A percentile compares a stretch with the other conserved stretches of the same genome.
phyloP scores from a whole-genome alignment of 2,329 filamentous ascomycete species.

The Claviceps quebecensis region DNA sequence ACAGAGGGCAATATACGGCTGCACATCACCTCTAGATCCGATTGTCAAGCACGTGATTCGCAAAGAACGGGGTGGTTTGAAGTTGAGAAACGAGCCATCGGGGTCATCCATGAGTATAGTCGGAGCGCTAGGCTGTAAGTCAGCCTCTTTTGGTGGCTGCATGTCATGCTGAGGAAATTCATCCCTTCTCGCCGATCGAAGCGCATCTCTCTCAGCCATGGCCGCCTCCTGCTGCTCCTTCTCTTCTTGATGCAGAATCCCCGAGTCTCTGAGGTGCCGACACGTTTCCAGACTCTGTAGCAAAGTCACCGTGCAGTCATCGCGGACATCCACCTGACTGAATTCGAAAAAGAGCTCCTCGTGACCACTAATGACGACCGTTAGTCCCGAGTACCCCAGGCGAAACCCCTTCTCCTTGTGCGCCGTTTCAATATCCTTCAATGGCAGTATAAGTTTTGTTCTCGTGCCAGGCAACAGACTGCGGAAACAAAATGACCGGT shows the following conservation, averaged over 20 bases:
- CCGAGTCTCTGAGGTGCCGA: conserved; percentile 56
- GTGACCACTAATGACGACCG: conserved; percentile 84
- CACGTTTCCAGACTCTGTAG: conserved; percentile 62
- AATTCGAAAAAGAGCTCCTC: conserved; percentile 98
- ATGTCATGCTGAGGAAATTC: conserved; percentile 37
- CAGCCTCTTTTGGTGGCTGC: conserved; percentile 31
- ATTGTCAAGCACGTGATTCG: conserved; percentile 90
- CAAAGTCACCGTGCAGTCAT: conserved; percentile 77
- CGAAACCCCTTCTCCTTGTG: conserved; percentile 92
- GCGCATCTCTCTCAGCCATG: conserved; percentile 64
- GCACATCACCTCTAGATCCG: conserved; percentile 87
- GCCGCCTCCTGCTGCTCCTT: conserved; percentile 59
- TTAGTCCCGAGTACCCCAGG: conserved; percentile 78
- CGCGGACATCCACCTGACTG: conserved; percentile 57
- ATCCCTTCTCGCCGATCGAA: conserved; percentile 57
- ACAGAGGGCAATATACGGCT: conserved; percentile 93
- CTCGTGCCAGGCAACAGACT: conserved; percentile 78
- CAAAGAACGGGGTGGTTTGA: conserved; percentile 70
- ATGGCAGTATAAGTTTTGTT: conserved; percentile 81
- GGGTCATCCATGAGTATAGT: conserved; percentile 84
- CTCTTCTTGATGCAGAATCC: conserved; percentile 52
- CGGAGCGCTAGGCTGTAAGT: conserved; percentile 42
- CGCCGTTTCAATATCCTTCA: conserved; percentile 84
- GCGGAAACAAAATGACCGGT: conserved; percentile 79
- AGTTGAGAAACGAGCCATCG: conserved; percentile 74